Percentiles rank a stretch among this genome's conserved stretches.
Conservation (phyloP, 305 asterid species). For the Fraxinus velutina region DNA sequence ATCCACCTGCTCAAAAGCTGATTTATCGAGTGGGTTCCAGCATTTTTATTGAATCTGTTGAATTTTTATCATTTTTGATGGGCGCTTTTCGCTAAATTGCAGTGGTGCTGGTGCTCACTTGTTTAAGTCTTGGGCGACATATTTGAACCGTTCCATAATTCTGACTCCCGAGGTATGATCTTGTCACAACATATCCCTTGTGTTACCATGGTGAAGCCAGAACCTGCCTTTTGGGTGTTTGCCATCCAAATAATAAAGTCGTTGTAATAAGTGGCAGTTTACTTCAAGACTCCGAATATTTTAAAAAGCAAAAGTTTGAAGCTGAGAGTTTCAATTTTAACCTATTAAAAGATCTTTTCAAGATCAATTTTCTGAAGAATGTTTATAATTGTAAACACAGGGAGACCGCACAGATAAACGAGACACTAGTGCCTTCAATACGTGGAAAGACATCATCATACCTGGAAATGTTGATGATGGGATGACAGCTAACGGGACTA, state of each 20-base stretch:
- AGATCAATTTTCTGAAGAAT: conserved; percentile 5
- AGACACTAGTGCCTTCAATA: conserved; percentile 83
- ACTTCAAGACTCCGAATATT: background rate
- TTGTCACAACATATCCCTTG: background rate
- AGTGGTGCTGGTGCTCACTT: conserved; percentile 99
- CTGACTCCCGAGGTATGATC: conserved; percentile 83
- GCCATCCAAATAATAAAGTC: background rate
- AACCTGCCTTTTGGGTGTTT: background rate
- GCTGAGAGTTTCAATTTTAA: background rate
- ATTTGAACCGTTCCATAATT: conserved; percentile 82
- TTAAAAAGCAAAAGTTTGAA: background rate
- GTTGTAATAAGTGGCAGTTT: background rate
- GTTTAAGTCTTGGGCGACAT: conserved; percentile 90
- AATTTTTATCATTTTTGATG: conserved; percentile 18
- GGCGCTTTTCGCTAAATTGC: conserved; percentile 25
- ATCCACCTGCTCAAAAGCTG: background rate
- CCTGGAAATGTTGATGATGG: conserved; percentile 95
- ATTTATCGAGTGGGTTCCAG: conserved; percentile 8
- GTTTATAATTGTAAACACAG: conserved; percentile 35
- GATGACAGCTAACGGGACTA: conserved; percentile 59
- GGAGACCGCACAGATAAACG: conserved; percentile 95
- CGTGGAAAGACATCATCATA: conserved; percentile 93
- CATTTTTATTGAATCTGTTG: conserved; percentile 6
- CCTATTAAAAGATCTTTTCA: background rate
- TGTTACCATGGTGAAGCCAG: background rate